Percentiles rank a stretch among this genome's conserved stretches.
Evolutionary conservation across 352 stramenopile species (phyloP).

Genomic region (Globisporangium abappressorium): DNA sequence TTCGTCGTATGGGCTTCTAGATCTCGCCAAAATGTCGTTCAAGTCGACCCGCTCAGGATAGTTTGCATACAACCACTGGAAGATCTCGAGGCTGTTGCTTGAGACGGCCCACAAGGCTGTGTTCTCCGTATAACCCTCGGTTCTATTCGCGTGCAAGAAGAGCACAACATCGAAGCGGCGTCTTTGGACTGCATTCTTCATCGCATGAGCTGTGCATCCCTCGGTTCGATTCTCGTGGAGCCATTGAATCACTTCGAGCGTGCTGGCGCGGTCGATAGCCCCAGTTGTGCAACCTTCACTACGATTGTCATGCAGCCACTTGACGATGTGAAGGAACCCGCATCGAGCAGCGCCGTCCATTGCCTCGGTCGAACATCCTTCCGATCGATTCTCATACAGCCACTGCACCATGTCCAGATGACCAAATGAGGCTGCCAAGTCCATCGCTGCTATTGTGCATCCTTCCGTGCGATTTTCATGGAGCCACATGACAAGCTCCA

Average conservation of each 20-base stretch:
- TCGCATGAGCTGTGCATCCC: neutral
- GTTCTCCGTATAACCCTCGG: neutral
- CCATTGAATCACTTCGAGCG: neutral
- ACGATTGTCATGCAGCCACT: slow-evolving; percentile 8
- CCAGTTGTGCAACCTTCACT: neutral
- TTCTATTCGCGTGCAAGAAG: slow-evolving; percentile 1
- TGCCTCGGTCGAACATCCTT: neutral
- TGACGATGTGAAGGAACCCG: neutral
- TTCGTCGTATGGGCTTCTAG: neutral
- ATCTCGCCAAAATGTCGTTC: neutral
- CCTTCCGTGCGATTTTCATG: neutral
- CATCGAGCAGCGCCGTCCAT: neutral
- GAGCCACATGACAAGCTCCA: neutral
- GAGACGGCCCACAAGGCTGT: neutral
- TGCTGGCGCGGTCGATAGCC: neutral
- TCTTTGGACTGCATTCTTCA: neutral
- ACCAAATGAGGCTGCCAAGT: neutral
- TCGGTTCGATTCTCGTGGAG: neutral
- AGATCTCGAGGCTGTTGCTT: neutral
- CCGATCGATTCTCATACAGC: neutral
- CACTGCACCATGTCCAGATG: neutral
- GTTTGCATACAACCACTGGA: slow-evolving; percentile 2
- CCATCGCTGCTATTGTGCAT: neutral
- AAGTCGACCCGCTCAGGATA: neutral
- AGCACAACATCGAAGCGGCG: neutral